Evolutionary conservation across 2,329 filamentous ascomycete species (phyloP).

Genomic region (Stagonosporopsis chrysanthemi): DNA sequence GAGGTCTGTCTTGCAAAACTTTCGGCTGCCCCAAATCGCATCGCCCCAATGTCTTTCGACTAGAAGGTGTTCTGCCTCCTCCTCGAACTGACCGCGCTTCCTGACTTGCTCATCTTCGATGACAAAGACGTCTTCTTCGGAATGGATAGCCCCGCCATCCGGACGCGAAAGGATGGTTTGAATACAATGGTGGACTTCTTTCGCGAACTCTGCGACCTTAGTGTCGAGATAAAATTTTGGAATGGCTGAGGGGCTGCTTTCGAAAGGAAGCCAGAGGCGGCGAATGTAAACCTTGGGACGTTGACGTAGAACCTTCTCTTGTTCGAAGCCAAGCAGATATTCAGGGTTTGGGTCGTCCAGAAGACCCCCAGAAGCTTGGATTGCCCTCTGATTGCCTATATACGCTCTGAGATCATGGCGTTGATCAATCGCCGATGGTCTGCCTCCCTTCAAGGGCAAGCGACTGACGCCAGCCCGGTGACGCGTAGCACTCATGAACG

Average conservation of each 20-base stretch:
- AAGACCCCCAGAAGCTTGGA: neutral
- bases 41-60: neutral
- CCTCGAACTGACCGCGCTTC: neutral
- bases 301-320: conserved; percentile 20
- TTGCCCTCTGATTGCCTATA: neutral
- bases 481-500: neutral
- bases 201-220: neutral
- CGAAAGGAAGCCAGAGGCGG: conserved; percentile 7
- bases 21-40: conserved; percentile 1
- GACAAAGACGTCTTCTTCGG: neutral
- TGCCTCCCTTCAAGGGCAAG: neutral
- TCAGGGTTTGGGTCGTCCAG: neutral
- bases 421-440: neutral
- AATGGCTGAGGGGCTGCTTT: neutral
- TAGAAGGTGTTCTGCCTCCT: neutral
- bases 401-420: neutral
- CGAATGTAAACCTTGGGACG: conserved; percentile 1
- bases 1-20: neutral
- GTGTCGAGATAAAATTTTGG: neutral
- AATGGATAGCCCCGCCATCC: neutral
- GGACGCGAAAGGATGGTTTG: neutral
- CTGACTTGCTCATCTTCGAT: neutral
- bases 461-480: neutral
- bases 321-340: conserved; percentile 1
- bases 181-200: neutral